phyloP scores from a whole-genome alignment of 805 yeast species.

The Blastobotrys terrestris region DNA sequence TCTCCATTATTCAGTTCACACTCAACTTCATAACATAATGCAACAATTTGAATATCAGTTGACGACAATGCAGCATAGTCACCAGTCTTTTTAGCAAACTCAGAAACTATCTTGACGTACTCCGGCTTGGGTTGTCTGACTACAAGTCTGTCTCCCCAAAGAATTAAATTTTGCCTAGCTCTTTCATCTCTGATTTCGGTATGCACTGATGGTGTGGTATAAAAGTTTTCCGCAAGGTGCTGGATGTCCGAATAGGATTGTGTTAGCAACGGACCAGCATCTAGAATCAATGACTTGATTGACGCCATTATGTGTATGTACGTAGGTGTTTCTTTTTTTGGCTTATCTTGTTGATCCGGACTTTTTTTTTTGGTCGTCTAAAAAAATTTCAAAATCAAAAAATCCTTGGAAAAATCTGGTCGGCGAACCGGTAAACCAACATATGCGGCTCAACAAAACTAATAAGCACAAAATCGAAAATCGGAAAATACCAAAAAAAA shows the following conservation, averaged over 20 bases:
- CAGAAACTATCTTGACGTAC: slow-evolving; percentile 57
- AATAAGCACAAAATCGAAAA: no score
- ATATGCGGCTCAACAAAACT: no score
- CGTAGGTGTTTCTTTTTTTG: no score
- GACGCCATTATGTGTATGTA: slow-evolving; percentile 6
- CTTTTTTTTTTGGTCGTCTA: no score
- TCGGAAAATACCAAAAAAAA: no score
- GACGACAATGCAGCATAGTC: slow-evolving; percentile 82
- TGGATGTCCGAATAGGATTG: slow-evolving; percentile 71
- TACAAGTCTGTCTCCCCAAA: slow-evolving; percentile 73
- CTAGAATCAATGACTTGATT: slow-evolving; percentile 60
- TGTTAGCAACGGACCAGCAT: slow-evolving; percentile 92
- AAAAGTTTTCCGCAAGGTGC: slow-evolving; percentile 63
- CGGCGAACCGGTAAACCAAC: no score
- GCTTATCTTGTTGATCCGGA: no score
- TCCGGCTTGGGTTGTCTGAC: slow-evolving; percentile 69
- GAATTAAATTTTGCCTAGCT: slow-evolving; percentile 67
- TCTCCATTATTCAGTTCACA: slow-evolving; percentile 62
- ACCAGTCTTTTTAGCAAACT: slow-evolving; percentile 83
- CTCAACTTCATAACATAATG: slow-evolving; percentile 85
- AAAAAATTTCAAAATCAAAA: no score
- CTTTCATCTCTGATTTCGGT: slow-evolving; percentile 81
- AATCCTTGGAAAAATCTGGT: no score
- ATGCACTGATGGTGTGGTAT: slow-evolving; percentile 88
- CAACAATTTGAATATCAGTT: slow-evolving; percentile 89